Evolutionary conservation across 345 rosid species (phyloP).

Genomic region (Isatis tinctoria): DNA sequence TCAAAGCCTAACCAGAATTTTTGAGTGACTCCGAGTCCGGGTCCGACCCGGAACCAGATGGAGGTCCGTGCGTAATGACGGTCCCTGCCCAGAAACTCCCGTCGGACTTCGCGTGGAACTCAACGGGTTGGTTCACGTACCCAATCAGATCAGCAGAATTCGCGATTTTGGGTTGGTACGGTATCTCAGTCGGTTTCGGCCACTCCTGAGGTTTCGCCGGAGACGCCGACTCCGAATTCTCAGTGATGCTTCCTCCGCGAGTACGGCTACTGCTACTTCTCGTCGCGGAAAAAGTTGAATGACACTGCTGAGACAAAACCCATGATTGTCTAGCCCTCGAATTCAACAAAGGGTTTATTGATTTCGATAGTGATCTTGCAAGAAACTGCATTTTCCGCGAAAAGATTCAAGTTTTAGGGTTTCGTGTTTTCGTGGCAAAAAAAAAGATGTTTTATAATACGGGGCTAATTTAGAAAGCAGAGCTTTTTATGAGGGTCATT

Average conservation of each 20-base stretch:
- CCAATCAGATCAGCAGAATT: slow-evolving; percentile 54
- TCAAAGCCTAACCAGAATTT: slow-evolving; percentile 19
- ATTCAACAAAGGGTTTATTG: not conserved
- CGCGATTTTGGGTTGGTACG: slow-evolving; percentile 61
- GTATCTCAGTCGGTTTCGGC: slow-evolving; percentile 53
- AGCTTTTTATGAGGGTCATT: not conserved
- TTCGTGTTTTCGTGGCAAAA: not conserved
- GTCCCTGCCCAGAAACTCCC: slow-evolving; percentile 59
- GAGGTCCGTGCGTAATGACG: slow-evolving; percentile 36
- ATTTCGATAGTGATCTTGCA: slow-evolving; percentile 20
- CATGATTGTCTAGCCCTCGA: slow-evolving; percentile 1
- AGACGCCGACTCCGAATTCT: not conserved
- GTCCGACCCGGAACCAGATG: slow-evolving; percentile 24
- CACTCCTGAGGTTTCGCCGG: slow-evolving; percentile 11
- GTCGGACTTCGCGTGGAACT: slow-evolving; percentile 37
- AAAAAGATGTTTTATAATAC: not conserved
- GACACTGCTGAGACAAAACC: slow-evolving; percentile 14
- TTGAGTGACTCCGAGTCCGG: not conserved
- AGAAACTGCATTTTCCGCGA: slow-evolving; percentile 18
- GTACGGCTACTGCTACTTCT: not conserved
- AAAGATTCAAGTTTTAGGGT: slow-evolving; percentile 9
- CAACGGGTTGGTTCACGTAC: slow-evolving; percentile 40
- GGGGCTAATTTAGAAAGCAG: not conserved
- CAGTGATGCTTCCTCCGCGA: slow-evolving; percentile 1
- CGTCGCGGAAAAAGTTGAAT: not conserved